Base-by-base conservation (phyloP, 768 basidiomycete genomes). In the Mycena epipterygia region DNA sequence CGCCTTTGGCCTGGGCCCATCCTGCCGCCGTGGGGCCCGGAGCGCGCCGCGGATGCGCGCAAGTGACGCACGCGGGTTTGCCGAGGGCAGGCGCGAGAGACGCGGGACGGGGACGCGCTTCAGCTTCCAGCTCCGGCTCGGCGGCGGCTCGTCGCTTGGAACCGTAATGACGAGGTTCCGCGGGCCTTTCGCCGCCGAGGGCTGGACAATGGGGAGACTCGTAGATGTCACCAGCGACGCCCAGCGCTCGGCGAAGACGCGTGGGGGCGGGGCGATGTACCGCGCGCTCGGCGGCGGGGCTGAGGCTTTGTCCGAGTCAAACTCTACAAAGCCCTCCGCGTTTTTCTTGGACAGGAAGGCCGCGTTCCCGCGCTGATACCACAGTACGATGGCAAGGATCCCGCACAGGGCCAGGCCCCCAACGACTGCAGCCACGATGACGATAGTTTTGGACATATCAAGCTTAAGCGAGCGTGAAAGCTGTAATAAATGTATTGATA, bases 31-130 rank as follows among this genome's bases (percentile, higher is more conserved):
- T 1, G 60, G 63, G 53, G 69, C 27, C 32, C 64, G 46, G 56
- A 69, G 42, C 14, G 67, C 57, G 56, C 7, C 30, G 60, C 55
- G 58, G 42, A 65, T 66, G n/a, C 63, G 46, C 19, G 57, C 60
- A 6, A 63, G 52, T 19, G 64, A 46, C 27, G 52, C 33, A 44
- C 51, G 62, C 32, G 39, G 69, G 3, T n/a, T 23, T 4, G 64
- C 42, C 4, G 64, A 66, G 17, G 71, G 62, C 12, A 70, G 63
- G 23, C 51, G 37, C 17, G 68, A 73, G 41, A 73, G 57, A 41
- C 68, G 64, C 9, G 68, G 68, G 16, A 66, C 68, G 4, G 68
- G 72, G 13, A 73, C 68, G 25, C 72, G 33, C 30, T 70, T 66
- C 9, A 60, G 37, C 19, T 65, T 70, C 67, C 61, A 60, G 17